phyloP scores from a whole-genome alignment of 306 rosid genomes.

The Vicia sativa region DNA sequence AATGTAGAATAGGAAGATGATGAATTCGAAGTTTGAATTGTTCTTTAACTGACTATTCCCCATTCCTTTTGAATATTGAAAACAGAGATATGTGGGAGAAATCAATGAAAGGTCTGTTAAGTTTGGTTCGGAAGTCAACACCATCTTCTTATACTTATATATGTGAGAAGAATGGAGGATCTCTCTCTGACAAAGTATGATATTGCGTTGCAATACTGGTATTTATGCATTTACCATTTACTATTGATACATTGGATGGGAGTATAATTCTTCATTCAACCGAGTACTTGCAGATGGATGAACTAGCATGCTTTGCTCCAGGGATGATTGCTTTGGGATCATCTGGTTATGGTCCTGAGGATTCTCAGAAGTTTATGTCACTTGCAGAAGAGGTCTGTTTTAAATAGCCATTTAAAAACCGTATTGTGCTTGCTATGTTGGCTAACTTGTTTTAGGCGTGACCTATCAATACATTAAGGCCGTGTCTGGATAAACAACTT shows the following conservation, averaged over 20 bases:
- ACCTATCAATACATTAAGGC: constrained; percentile 2
- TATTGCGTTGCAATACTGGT: constrained; percentile 24
- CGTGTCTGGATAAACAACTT: neutral
- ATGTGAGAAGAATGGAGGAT: constrained; percentile 91
- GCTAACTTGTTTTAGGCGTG: constrained; percentile 29
- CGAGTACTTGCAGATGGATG: constrained; percentile 86
- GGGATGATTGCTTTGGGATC: constrained; percentile 99
- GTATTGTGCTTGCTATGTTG: constrained; percentile 19
- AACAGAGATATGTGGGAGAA: constrained; percentile 99
- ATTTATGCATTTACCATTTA: constrained; percentile 23
- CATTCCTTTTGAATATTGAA: constrained; percentile 40
- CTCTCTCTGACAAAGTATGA: constrained; percentile 77
- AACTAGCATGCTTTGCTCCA: constrained; percentile 98
- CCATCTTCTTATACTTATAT: constrained; percentile 93
- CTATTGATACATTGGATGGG: constrained; percentile 15
- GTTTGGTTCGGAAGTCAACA: constrained; percentile 77
- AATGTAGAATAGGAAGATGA: constrained; percentile 18
- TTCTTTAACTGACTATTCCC: constrained; percentile 31
- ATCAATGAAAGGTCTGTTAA: constrained; percentile 83
- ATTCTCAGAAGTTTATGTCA: constrained; percentile 64
- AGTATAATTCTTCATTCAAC: constrained; percentile 27
- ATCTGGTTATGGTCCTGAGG: constrained; percentile 77
- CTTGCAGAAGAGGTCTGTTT: constrained; percentile 91
- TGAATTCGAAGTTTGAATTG: constrained; percentile 2
- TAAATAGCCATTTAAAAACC: constrained; percentile 11